Percentiles rank a stretch among this genome's conserved stretches.
phyloP scores from a whole-genome alignment of 352 stramenopile genomes.

The Phytophthora niederhauseri region DNA sequence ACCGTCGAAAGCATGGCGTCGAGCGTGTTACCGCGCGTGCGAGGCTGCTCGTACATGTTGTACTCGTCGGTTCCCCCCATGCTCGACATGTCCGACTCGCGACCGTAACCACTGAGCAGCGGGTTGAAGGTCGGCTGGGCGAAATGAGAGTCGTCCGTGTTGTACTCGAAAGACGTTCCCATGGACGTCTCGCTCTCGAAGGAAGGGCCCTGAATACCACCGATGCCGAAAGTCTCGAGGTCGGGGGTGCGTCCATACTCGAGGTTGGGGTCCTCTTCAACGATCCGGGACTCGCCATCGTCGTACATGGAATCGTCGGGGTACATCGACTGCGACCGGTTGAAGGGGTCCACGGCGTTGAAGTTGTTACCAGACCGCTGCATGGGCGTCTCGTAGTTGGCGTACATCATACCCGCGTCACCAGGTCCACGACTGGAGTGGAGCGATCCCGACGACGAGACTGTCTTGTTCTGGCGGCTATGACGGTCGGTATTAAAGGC shows the following conservation, averaged over 20 bases:
- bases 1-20: constrained; percentile 35
- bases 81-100: constrained; percentile 68
- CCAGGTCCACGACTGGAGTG: constrained; percentile 38
- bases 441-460: constrained; percentile 65
- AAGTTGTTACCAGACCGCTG: constrained; percentile 37
- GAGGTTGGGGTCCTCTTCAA: constrained; percentile 46
- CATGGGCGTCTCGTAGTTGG: constrained; percentile 45
- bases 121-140: constrained; percentile 48
- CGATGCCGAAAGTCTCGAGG: constrained; percentile 50
- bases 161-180: constrained; percentile 57
- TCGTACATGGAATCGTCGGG: constrained; percentile 46
- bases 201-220: constrained; percentile 39
- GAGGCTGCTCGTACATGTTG: constrained; percentile 48
- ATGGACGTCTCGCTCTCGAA: constrained; percentile 66
- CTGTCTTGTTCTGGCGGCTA: constrained; percentile 65
- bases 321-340: constrained; percentile 38
- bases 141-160: constrained; percentile 32
- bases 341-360: constrained; percentile 29
- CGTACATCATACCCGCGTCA: constrained; percentile 38
- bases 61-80: constrained; percentile 60
- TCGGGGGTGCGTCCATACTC: constrained; percentile 52
- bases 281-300: constrained; percentile 34
- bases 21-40: constrained; percentile 36
- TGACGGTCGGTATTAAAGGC: constrained; percentile 58
- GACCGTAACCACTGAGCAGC: constrained; percentile 44